phyloP scores from a whole-genome alignment of 129 eudicot genomes.

The Arctium lappa region DNA sequence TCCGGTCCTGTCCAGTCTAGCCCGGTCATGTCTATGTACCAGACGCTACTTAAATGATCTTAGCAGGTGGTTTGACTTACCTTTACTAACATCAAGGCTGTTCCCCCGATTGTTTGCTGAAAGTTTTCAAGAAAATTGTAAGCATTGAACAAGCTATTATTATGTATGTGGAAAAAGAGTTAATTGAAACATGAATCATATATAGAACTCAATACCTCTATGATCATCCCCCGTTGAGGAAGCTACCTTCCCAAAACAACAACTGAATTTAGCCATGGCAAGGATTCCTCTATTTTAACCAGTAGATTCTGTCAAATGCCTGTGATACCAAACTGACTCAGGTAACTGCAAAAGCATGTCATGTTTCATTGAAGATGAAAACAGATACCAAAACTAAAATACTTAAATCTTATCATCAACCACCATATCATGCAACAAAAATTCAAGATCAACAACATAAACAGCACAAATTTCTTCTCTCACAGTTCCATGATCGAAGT shows the following conservation, averaged over 20 bases:
- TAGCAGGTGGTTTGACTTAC: slow-evolving; percentile 18
- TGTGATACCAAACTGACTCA: slow-evolving; percentile 16
- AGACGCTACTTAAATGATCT: not conserved
- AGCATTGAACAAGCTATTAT: not conserved
- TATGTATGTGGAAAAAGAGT: not conserved
- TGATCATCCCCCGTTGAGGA: slow-evolving; percentile 26
- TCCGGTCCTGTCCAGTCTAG: not conserved
- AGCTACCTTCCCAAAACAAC: slow-evolving; percentile 40
- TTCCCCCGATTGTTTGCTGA: slow-evolving; percentile 20
- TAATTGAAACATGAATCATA: not conserved
- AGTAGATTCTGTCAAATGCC: slow-evolving; percentile 6
- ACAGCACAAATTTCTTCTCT: not conserved
- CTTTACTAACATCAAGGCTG: slow-evolving; percentile 20
- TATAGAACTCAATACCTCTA: slow-evolving; percentile 39
- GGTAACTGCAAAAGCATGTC: not conserved
- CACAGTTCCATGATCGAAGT: not conserved
- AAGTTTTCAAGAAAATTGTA: not conserved
- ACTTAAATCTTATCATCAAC: not conserved
- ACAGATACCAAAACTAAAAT: not conserved
- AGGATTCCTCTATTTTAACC: slow-evolving; percentile 22
- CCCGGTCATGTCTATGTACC: not conserved
- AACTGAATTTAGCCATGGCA: slow-evolving; percentile 47
- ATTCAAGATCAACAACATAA: not conserved
- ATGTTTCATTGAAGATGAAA: slow-evolving; percentile 1
- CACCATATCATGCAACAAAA: not conserved